Base-by-base conservation (phyloP, 2,329 filamentous ascomycete species). In the Pseudogymnoascus pannorum region DNA sequence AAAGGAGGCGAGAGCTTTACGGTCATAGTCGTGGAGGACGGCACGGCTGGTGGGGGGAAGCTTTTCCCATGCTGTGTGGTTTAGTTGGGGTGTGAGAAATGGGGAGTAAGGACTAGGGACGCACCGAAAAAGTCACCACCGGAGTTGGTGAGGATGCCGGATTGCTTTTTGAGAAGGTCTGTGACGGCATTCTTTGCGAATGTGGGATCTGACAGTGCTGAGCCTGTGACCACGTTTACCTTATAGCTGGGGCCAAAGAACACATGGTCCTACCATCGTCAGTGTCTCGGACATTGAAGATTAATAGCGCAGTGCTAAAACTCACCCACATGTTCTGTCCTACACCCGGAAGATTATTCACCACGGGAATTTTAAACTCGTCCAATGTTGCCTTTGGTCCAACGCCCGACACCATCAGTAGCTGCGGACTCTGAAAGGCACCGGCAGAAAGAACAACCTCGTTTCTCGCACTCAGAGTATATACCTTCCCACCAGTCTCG, bases 291-390 rank as follows among this genome's bases (percentile, higher is more conserved):
- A 24, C 14, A 3, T 36, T 16, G n/a, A 7, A 22, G 4, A 4
- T 29, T 2, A 6, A 51, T 14, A 51, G 22, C 22, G 29, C 71
- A 57, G 79, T 75, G 68, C 80, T 80, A 68, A 81, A 81, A 62
- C 80, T 80, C 71, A 87, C 82, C 69, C 82, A 77, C 1, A 87
- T 74, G 70, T 87, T 86, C 36, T 75, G 78, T 20, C 86, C 86
- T 7, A 89, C 85, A 48, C 84, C 86, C 0, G 84, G 85, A 1
- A 85, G 75, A 67, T 87, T 77, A 1, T 75, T 72, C 48, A 85
- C 68, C 6, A 85, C 75, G 5, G 57, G 57, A 8, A 58, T 58
- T 2, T 58, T 26, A 7, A 67, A 58, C 6, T 40, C 11, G 7
- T 58, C 4, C 4, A 58, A 31, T 9, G 57, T 58, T 5, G 12